Percentiles rank a stretch among this genome's conserved stretches.
Evolutionary conservation across 2,329 filamentous ascomycete species (phyloP).

Genomic region (Fusarium clavum): DNA sequence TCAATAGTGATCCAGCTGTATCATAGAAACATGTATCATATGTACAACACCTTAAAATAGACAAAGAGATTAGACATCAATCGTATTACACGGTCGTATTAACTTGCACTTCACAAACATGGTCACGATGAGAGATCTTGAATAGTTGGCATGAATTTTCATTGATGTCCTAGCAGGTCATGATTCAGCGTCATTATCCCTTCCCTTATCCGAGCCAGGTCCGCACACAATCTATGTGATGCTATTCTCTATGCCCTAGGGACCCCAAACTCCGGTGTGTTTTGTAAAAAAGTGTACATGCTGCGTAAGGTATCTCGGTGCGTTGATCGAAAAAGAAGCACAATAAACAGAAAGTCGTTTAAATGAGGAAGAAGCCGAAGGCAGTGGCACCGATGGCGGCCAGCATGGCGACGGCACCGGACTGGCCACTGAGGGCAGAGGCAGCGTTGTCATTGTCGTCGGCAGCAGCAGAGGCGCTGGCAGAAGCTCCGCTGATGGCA

Average conservation of each 20-base stretch:
- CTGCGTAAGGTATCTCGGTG: conserved; percentile 21
- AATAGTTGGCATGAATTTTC: not conserved
- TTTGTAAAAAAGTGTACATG: conserved; percentile 16
- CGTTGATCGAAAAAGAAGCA: not conserved
- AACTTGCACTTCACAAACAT: not conserved
- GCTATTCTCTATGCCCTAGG: conserved; percentile 15
- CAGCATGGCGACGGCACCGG: conserved; percentile 31
- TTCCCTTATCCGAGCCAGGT: conserved; percentile 6
- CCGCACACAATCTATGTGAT: conserved; percentile 14
- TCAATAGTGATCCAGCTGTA: conserved; percentile 22
- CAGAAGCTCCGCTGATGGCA: conserved; percentile 20
- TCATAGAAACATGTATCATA: conserved; percentile 11
- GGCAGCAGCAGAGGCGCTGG: conserved; percentile 14
- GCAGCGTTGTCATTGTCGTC: conserved; percentile 36
- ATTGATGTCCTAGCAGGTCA: conserved; percentile 2
- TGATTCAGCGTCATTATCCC: conserved; percentile 20
- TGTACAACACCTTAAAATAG: not conserved
- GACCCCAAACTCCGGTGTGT: conserved; percentile 27
- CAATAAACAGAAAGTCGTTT: conserved; percentile 12
- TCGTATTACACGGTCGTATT: not conserved
- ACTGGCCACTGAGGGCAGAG: conserved; percentile 12
- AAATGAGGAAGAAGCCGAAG: conserved; percentile 42
- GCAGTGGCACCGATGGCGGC: conserved; percentile 43
- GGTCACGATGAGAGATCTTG: not conserved
- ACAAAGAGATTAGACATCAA: not conserved